A percentile compares a stretch with the other conserved stretches of the same genome.
These are phyloP conservation scores for Meripilus lineatus DNA, from an alignment of 1,284 basidiomycete genomes.

Conservation along the genomic window DNA sequence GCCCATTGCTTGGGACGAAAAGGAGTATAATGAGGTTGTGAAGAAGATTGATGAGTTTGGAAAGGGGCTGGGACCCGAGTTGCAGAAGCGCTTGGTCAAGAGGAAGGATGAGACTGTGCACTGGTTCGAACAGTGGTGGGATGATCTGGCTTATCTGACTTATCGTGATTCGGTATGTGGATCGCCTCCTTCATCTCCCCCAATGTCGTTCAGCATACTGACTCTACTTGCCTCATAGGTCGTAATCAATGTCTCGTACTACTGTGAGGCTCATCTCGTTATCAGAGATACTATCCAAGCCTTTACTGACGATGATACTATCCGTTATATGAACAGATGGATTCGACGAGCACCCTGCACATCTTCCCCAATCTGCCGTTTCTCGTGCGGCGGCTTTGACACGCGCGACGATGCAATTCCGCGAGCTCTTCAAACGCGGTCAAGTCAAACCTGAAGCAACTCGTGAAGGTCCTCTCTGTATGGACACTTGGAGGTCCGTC, in stretches of 20 bases:
- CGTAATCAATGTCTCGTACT: slow-evolving; percentile 80
- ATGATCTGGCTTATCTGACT: slow-evolving; percentile 62
- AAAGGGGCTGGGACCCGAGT: slow-evolving; percentile 40
- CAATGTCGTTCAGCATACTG: not conserved
- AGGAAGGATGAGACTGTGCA: slow-evolving; percentile 46
- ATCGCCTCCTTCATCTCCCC: not conserved
- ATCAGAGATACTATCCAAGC: not conserved
- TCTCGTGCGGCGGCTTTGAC: slow-evolving; percentile 73
- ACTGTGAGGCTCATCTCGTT: slow-evolving; percentile 44
- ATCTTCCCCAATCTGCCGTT: slow-evolving; percentile 52
- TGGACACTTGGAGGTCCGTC: slow-evolving; percentile 86
- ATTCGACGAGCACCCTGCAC: slow-evolving; percentile 61
- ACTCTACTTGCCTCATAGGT: slow-evolving; percentile 38
- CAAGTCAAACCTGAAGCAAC: slow-evolving; percentile 66
- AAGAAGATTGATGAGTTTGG: slow-evolving; percentile 64
- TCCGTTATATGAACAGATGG: no score
- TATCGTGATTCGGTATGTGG: slow-evolving; percentile 70
- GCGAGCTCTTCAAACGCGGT: slow-evolving; percentile 63
- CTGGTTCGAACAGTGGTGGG: slow-evolving; percentile 86
- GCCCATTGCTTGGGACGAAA: slow-evolving; percentile 58
- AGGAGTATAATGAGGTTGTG: slow-evolving; percentile 49
- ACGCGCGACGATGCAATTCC: slow-evolving; percentile 68
- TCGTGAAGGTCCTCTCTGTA: slow-evolving; percentile 75
- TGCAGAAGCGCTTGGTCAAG: slow-evolving; percentile 55
- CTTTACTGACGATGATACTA: no score